Evolutionary conservation across 2,329 filamentous ascomycete genomes (phyloP).

Genomic region (Fusarium domesticum): DNA sequence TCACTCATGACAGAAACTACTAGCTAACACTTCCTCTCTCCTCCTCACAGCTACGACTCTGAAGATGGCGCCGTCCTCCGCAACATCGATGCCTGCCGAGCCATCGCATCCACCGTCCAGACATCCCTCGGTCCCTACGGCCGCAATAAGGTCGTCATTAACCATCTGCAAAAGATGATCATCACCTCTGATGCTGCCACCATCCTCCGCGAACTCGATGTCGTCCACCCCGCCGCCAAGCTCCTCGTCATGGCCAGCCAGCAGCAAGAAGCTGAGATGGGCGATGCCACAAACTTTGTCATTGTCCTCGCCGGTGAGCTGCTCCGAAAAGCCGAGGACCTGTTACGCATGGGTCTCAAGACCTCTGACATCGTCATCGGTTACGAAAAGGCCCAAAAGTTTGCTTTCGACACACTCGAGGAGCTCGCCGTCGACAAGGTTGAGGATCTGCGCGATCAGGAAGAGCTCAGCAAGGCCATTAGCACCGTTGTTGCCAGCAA

Average conservation of each 20-base stretch:
- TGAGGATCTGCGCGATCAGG: conserved; percentile 73
- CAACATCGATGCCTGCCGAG: conserved; percentile 97
- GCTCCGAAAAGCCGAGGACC: conserved; percentile 93
- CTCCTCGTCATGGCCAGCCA: conserved; percentile 97
- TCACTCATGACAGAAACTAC: conserved; percentile 1
- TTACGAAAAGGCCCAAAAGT: conserved; percentile 91
- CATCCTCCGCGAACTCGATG: conserved; percentile 94
- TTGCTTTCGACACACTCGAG: conserved; percentile 80
- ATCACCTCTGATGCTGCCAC: conserved; percentile 96
- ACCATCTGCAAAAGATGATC: conserved; percentile 99
- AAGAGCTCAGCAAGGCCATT: conserved; percentile 91
- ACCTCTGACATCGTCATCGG: conserved; percentile 95
- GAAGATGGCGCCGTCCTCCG: conserved; percentile 98
- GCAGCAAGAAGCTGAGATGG: conserved; percentile 99
- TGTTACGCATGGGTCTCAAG: conserved; percentile 95
- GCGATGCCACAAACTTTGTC: conserved; percentile 95
- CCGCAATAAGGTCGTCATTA: conserved; percentile 99
- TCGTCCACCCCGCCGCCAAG: conserved; percentile 97
- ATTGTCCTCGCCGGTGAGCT: conserved; percentile 94
- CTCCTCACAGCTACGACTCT: conserved; percentile 75
- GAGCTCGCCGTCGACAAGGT: conserved; percentile 90
- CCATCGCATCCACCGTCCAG: conserved; percentile 93
- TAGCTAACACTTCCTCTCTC: neutral
- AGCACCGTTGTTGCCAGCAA: conserved; percentile 95
- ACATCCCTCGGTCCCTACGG: conserved; percentile 96